phyloP scores from a whole-genome alignment of 2,329 filamentous ascomycete genomes.

The Xylariomycetidae sp. region DNA sequence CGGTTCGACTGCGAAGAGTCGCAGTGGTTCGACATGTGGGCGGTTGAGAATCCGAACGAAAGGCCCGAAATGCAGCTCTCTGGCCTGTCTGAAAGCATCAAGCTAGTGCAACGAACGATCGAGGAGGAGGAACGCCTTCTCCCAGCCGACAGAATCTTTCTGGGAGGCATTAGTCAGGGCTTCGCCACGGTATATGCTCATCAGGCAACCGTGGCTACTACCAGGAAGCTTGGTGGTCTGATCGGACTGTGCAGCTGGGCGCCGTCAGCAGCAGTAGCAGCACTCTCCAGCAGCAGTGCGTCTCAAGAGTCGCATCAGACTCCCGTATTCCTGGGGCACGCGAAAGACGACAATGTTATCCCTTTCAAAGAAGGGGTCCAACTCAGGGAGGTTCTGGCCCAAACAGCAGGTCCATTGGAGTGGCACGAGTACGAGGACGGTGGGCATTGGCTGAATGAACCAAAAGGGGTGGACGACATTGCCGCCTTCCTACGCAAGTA shows the following conservation, averaged over 20 bases:
- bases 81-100: constrained; percentile 18
- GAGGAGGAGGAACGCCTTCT: constrained; percentile 17
- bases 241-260: constrained; percentile 26
- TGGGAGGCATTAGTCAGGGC: constrained; percentile 27
- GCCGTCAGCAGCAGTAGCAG: constrained; percentile 8
- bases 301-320: constrained; percentile 4
- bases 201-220: constrained; percentile 11
- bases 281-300: background rate
- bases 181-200: constrained; percentile 22
- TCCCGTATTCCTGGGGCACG: constrained; percentile 23
- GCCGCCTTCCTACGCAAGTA: constrained; percentile 7
- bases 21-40: too few species aligned
- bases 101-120: constrained; percentile 12
- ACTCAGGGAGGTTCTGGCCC: constrained; percentile 15
- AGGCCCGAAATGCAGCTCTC: constrained; percentile 16
- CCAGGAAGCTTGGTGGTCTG: constrained; percentile 18
- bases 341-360: constrained; percentile 23
- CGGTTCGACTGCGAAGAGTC: too few species aligned
- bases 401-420: constrained; percentile 9
- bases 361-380: constrained; percentile 18
- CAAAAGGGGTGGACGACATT: constrained; percentile 17
- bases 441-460: constrained; percentile 18
- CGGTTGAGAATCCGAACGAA: too few species aligned
- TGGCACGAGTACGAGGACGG: constrained; percentile 24
- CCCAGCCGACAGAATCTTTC: constrained; percentile 19